Evolutionary conservation across 768 basidiomycete genomes (phyloP).

Genomic region (Boletus pseudopeckii): DNA sequence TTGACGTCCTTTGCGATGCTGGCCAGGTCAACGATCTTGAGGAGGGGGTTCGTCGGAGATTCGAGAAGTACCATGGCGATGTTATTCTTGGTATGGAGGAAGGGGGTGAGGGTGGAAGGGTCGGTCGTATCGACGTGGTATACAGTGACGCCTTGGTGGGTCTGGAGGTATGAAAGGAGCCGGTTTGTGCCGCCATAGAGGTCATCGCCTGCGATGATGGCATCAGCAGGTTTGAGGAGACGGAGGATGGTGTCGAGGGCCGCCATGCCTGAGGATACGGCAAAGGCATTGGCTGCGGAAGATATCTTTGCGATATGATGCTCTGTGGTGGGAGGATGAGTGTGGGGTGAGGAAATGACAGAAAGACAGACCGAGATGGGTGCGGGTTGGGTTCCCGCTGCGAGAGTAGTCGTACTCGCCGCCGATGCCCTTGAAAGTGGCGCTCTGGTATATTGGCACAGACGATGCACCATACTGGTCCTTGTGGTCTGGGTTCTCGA

Average conservation of each 20-base stretch:
- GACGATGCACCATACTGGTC: conserved; percentile 94
- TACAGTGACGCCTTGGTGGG: conserved; percentile 83
- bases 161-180: conserved; percentile 82
- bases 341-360: neutral
- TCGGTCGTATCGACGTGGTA: conserved; percentile 93
- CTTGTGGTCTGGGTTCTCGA: conserved; percentile 87
- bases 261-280: conserved; percentile 97
- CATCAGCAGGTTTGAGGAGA: conserved; percentile 91
- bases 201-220: conserved; percentile 95
- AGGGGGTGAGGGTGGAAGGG: conserved; percentile 56
- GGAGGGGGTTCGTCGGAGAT: conserved; percentile 94
- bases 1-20: conserved; percentile 82
- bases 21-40: conserved; percentile 91
- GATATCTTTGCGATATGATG: conserved; percentile 98
- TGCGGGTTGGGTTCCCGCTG: conserved; percentile 95
- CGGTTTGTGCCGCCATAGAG: conserved; percentile 98
- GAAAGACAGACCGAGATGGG: conserved; percentile 74
- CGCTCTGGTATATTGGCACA: conserved; percentile 96
- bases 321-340: conserved; percentile 48
- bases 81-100: conserved; percentile 60
- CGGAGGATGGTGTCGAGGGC: conserved; percentile 94
- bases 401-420: conserved; percentile 92
- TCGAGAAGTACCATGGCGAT: conserved; percentile 96
- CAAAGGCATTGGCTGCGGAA: conserved; percentile 83
- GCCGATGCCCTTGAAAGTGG: conserved; percentile 93